Evolutionary conservation across 176 grass and related monocot species (phyloP), one percentile per base, ranked within the genome.

Genomic region (Alloteropsis semialata): DNA sequence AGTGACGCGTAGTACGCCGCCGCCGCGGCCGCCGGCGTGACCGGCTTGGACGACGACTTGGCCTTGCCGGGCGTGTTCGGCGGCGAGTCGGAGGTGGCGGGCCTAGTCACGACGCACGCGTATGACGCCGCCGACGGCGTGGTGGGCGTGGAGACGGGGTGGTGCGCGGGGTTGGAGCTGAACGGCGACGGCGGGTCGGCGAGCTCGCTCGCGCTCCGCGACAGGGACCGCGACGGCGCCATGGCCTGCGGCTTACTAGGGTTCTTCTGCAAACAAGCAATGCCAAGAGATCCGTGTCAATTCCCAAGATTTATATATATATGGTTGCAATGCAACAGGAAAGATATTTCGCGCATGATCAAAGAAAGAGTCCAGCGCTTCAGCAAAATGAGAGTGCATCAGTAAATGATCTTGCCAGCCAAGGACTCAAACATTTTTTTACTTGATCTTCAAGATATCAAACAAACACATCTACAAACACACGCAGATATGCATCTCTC

Each of bases 51-150:
- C n/a, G n/a, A n/a, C n/a, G n/a, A 1, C 72, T 33, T 81, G 62
- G 42, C 21, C 60, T 10, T 53, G 43, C 8, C 8, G 15, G 76
- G 75, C 17, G 81, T 60, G 53, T 16, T 25, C 57, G 85, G 78
- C 50, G 67, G 85, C 29, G 78, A 78, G 64, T 86, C 89, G 16
- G 41, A 64, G 3, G 44, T 27, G 27, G 22, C 7, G 5, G 74
- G 42, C 45, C 41, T 15, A 48, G 10, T 0, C 5, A 43, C 5
- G 32, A 63, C 77, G 73, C 81, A 65, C n/a, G 69, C 77, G 63
- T 84, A 87, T 43, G 89, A 78, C 18, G 81, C 55, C 80, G 34
- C 3, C 41, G 87, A n/a, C 21, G 81, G 81, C 59, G 76, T 75
- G 70, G 17, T 22, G 14, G 77, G 28, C 25, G 22, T 61, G 6